Evolutionary conservation across 1,139 yeast species (phyloP), one percentile per base, ranked within the genome.

Genomic region (Hyphopichia buzzinii): DNA sequence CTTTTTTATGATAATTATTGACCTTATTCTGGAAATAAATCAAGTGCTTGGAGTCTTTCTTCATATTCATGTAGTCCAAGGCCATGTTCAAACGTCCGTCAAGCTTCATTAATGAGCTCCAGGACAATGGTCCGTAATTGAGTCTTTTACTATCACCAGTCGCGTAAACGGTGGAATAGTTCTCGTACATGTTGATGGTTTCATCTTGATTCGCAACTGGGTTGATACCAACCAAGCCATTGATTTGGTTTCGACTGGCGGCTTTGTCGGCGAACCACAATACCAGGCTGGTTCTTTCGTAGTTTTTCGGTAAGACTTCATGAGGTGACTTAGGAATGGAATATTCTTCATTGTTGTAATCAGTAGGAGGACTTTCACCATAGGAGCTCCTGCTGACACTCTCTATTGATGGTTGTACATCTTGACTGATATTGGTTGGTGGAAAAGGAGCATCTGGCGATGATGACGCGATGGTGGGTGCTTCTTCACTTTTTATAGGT

Each of bases 31-130:
- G 23, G 6, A 19, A 7, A 6, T 10, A 10, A 6, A 19, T 6
- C 23, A 19, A 6, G 10, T 19, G 23, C 8, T 6, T 4, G 3
- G 24, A 8, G 6, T 13, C 24, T 16, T 40, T 45, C 17, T 54
- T 55, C n/a, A n/a, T n/a, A 13, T 54, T 27, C 15, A 66, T 50
- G 39, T 56, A 54, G 22, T 60, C 56, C 68, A 68, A 64, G 12
- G 65, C 48, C 15, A 57, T 34, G 13, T 57, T 54, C 24, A 74
- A 51, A 16, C 66, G 78, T 1, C 63, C 64, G 48, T 79, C 85
- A 37, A 68, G 68, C 39, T 67, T 66, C 39, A 70, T 44, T 14
- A 66, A 36, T 1, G 71, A 54, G 3, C 61, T 42, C 65, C 69
- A 62, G 2, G 69, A 42, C 23, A 66, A 52, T 0, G 71, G 70